Evolutionary conservation across 140 eudicot species (phyloP), one percentile per base, ranked within the genome.

Genomic region (Bidens hawaiensis): DNA sequence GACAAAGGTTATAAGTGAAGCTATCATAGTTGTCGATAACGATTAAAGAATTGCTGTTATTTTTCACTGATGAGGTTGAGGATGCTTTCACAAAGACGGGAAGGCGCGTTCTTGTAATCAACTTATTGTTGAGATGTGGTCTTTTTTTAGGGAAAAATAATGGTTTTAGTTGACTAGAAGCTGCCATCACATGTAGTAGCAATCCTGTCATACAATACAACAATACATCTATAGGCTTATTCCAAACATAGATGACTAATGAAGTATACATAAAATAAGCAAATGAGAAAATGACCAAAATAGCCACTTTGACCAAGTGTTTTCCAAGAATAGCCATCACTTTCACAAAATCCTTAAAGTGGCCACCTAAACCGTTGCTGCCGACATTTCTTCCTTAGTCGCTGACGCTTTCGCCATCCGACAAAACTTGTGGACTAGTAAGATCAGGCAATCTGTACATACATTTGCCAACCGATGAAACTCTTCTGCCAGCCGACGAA

Each of bases 1-100:
- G 99, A 55, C 99, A 94, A 21, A 94, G 97, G 69, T 94, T 94
- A 54, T 94, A 94, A 71, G 97, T 94, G 82, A 94, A 94, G 84
- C 99, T 94, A 60, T 94, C 99, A 72, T 88, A 94, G 61, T 88
- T 94, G 72, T 94, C 99, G 31, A 94, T 88, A 22, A 94, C 99
- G 55, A 94, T 62, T 54, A 94, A 48, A 3, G 95, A 90, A 6
- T 49, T 67, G 23, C 58, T 77, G 12, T 47, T 67, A 16, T 46
- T 54, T 25, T 3, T 64, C 67, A 61, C 30, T 62, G n/a, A 15
- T 0, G 79, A 54, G 27, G 26, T 50, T 36, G 42, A 59, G n/a
- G 82, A 60, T 15, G 68, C 46, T 30, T 78, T 75, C 13, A 24
- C 75, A 4, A 85, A 76, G 15, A 81, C 52, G 8, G 81, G 75